These are phyloP conservation scores for Mycena leptocephala DNA, from an alignment of 768 basidiomycete species.

Conservation along the genomic window DNA sequence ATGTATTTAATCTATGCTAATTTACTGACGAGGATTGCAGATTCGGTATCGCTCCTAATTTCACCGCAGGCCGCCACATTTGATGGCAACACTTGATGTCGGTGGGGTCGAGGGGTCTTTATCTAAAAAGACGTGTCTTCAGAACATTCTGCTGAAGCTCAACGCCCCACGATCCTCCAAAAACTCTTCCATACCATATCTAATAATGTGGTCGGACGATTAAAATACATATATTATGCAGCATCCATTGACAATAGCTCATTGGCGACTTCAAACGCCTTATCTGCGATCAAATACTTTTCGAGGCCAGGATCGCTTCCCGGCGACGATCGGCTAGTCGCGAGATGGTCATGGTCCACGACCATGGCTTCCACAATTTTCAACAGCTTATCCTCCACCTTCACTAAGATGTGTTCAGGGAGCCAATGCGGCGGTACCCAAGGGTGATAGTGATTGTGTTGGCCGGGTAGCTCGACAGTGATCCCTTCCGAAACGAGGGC, in stretches of 20 bases:
- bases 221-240: too few species aligned
- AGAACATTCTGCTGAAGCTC: too few species aligned
- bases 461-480: not conserved
- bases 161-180: too few species aligned
- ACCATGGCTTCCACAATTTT: not conserved
- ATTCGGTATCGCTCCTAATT: constrained; percentile 67
- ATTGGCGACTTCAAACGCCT: too few species aligned
- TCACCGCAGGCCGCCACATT: too few species aligned
- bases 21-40: constrained; percentile 44
- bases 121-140: too few species aligned
- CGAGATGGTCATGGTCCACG: not conserved
- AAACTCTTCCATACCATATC: too few species aligned
- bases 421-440: not conserved
- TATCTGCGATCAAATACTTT: too few species aligned
- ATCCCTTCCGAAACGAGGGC: not conserved
- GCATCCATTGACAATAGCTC: too few species aligned
- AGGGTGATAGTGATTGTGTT: not conserved
- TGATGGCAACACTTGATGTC: too few species aligned
- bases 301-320: not conserved
- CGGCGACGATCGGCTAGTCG: not conserved
- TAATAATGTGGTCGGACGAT: too few species aligned
- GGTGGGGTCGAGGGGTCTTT: too few species aligned
- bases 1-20: not conserved
- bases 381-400: not conserved
- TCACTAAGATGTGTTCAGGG: not conserved